Base-by-base conservation (phyloP, 208 protist genomes). In the Lotmaria passim region DNA sequence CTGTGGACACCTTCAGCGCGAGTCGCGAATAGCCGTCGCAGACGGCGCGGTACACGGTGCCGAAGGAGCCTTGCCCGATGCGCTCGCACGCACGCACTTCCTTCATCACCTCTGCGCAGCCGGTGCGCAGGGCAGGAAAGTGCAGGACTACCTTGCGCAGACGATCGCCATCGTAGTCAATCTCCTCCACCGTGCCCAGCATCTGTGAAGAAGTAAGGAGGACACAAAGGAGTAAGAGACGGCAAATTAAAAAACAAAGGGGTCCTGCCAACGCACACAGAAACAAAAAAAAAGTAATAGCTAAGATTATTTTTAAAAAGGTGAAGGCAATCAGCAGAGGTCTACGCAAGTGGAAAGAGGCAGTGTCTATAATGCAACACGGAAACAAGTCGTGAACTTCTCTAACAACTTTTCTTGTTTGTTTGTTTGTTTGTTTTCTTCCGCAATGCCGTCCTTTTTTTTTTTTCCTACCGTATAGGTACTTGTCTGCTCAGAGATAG, bases 51-150 rank as follows among this genome's bases (percentile, higher is more conserved):
- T 96, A 96, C 33, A 96, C 92, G 12, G 87, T 93, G 61, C 92
- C 89, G 62, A 94, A 96, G 23, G 89, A 93, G 43, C 92, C 92
- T 59, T 95, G 86, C 5, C 92, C 92, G 57, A 96, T 91, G 34
- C 80, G 84, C 76, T 96, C 92, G 61, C 78, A 87, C 41, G 83
- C 82, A 12, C 48, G 48, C 33, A 96, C 79, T 12, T 86, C 81
- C 59, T 83, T 76, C 33, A 83, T 19, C 3, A 70, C 58, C 31
- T 81, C 78, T 17, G 70, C 19, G 26, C 69, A 59, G 31, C 71
- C 82, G 15, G 50, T 61, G 41, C 87, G 82, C 30, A 64, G 33
- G 12, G 68, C 62, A 24, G 91, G 91, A 28, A 96, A 84, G 26
- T 83, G 84, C 6, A 96, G 47, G 7, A 86, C 70, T 47, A 95